phyloP scores from a whole-genome alignment of 2,329 filamentous ascomycete genomes.

The Cytospora piceicola region DNA sequence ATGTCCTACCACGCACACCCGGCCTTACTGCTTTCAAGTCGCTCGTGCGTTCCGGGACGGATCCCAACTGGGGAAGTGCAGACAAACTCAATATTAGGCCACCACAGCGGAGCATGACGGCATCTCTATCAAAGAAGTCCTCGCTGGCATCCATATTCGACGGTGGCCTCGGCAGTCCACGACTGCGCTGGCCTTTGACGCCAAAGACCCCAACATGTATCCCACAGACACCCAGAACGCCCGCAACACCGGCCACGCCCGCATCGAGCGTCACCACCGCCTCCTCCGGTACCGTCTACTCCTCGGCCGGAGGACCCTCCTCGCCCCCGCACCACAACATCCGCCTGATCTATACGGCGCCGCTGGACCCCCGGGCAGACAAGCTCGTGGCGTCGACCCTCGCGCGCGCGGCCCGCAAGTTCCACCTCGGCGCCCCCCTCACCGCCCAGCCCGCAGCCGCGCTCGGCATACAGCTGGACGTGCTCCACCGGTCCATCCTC shows the following conservation, averaged over 20 bases:
- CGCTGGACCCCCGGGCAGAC: conserved; percentile 52
- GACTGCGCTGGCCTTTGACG: conserved; percentile 35
- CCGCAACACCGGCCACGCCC: conserved; percentile 41
- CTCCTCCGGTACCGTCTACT: conserved; percentile 35
- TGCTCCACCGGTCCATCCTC: conserved; percentile 59
- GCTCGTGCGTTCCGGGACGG: conserved; percentile 46
- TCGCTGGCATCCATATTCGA: conserved; percentile 27
- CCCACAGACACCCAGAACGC: conserved; percentile 35
- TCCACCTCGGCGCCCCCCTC: conserved; percentile 16
- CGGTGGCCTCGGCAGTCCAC: conserved; percentile 27
- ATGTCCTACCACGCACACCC: conserved; percentile 32
- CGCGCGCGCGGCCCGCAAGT: conserved; percentile 52
- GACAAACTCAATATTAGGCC: conserved; percentile 35
- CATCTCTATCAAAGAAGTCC: conserved; percentile 19
- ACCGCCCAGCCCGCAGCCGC: conserved; percentile 38
- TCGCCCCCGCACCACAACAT: conserved; percentile 50
- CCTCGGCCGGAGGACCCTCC: conserved; percentile 26
- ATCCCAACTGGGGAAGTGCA: conserved; percentile 36
- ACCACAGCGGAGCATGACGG: conserved; percentile 27
- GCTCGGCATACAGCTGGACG: conserved; percentile 52
- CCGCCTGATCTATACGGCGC: conserved; percentile 53
- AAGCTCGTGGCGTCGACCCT: conserved; percentile 53
- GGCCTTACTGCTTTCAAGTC: conserved; percentile 43
- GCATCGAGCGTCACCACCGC: conserved; percentile 46
- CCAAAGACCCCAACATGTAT: conserved; percentile 29